Conservation (phyloP, 192 early-diverging fungal species). For the Spizellomyces punctatus region DNA sequence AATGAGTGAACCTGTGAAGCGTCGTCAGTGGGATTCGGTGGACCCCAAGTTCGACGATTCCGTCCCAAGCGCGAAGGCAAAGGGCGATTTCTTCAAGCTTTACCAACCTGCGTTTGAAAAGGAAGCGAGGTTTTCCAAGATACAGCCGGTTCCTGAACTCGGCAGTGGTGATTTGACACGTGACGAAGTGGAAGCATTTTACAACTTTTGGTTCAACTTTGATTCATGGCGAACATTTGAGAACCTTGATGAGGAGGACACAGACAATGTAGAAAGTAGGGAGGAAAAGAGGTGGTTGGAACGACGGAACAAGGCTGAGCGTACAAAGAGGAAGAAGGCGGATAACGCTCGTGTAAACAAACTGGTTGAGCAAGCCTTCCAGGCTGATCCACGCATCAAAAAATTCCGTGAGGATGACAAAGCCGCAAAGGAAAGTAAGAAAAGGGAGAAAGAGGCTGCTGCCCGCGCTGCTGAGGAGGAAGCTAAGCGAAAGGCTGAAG, state of each 20-base stretch:
- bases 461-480: constrained; percentile 59
- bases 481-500: constrained; percentile 47
- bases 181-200: constrained; percentile 73
- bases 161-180: constrained; percentile 70
- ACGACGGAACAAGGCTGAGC: constrained; percentile 91
- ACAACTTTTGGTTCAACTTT: constrained; percentile 78
- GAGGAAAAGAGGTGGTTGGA: constrained; percentile 97
- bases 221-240: constrained; percentile 99
- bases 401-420: constrained; percentile 90
- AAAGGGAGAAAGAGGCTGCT: constrained; percentile 76
- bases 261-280: constrained; percentile 83
- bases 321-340: constrained; percentile 94
- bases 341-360: constrained; percentile 87
- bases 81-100: constrained; percentile 81
- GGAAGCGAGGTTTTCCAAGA: constrained; percentile 91
- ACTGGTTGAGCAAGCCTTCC: constrained; percentile 83
- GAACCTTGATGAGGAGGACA: constrained; percentile 96
- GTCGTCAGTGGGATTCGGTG: constrained; percentile 95
- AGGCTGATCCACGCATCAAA: constrained; percentile 87
- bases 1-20: constrained; percentile 83
- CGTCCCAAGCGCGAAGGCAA: constrained; percentile 63
- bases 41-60: constrained; percentile 81
- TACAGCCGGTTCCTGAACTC: constrained; percentile 79
- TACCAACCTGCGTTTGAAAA: constrained; percentile 80
- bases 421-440: constrained; percentile 87